phyloP scores from a whole-genome alignment of 345 rosid species.

The Triadica sebifera region DNA sequence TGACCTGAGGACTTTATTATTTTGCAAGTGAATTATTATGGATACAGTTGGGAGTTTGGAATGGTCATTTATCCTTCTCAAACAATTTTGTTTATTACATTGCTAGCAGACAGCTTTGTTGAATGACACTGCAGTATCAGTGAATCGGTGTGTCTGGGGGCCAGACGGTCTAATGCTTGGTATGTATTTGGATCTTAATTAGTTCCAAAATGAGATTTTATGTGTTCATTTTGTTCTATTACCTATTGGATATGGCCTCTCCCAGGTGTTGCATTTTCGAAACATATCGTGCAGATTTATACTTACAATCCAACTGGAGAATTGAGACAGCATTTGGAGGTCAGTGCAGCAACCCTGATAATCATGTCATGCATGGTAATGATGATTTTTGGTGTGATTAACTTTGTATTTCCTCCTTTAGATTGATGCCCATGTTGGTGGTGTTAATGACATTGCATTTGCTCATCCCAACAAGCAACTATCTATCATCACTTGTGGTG shows the following conservation, averaged over 20 bases:
- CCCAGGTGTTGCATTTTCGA: constrained; percentile 77
- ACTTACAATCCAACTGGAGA: constrained; percentile 51
- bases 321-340: constrained; percentile 55
- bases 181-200: constrained; percentile 18
- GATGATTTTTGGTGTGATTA: background rate
- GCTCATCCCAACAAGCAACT: constrained; percentile 54
- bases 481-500: constrained; percentile 60
- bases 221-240: background rate
- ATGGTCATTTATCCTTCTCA: background rate
- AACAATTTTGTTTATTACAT: background rate
- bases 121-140: constrained; percentile 57
- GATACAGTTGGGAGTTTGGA: constrained; percentile 1
- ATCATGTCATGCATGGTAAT: constrained; percentile 1
- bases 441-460: constrained; percentile 61
- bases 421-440: constrained; percentile 71
- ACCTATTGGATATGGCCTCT: constrained; percentile 14
- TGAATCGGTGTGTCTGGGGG: constrained; percentile 63
- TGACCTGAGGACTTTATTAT: background rate
- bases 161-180: constrained; percentile 63
- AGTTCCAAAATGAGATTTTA: background rate
- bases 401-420: constrained; percentile 21
- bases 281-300: constrained; percentile 73
- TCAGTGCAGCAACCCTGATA: constrained; percentile 16
- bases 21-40: background rate
- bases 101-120: constrained; percentile 45